phyloP scores from a whole-genome alignment of 2,329 filamentous ascomycete species.

The Coniosporium tulheliwenetii region DNA sequence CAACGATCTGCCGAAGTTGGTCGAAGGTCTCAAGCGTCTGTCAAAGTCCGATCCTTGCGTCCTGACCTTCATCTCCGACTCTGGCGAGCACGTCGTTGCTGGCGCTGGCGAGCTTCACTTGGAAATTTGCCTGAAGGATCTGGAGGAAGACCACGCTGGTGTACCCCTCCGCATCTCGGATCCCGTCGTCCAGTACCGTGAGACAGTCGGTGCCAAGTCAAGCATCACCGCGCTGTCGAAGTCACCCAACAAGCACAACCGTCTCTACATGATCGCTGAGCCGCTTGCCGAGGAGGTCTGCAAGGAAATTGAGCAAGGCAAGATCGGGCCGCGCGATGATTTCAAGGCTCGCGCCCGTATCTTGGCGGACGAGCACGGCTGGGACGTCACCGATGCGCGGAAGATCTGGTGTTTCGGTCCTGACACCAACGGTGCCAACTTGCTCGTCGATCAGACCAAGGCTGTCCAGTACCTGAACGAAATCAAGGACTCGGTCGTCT shows the following conservation, averaged over 20 bases:
- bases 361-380: slow-evolving; percentile 91
- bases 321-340: slow-evolving; percentile 90
- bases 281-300: slow-evolving; percentile 86
- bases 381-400: slow-evolving; percentile 98
- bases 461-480: slow-evolving; percentile 99
- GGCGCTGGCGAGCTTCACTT: slow-evolving; percentile 99
- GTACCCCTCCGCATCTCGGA: slow-evolving; percentile 96
- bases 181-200: slow-evolving; percentile 96
- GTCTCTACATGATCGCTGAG: slow-evolving; percentile 89
- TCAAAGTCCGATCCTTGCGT: slow-evolving; percentile 99
- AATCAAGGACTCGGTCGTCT: slow-evolving; percentile 99
- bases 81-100: slow-evolving; percentile 97
- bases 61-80: slow-evolving; percentile 73
- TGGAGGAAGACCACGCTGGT: slow-evolving; percentile 98
- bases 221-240: slow-evolving; percentile 97
- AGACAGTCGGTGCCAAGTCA: slow-evolving; percentile 73
- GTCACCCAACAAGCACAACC: slow-evolving; percentile 99
- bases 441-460: slow-evolving; percentile 99
- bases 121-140: slow-evolving; percentile 99
- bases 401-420: slow-evolving; percentile 99
- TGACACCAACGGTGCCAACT: slow-evolving; percentile 93
- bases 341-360: slow-evolving; percentile 96
- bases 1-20: slow-evolving; percentile 97
- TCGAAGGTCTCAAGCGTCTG: slow-evolving; percentile 99
- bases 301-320: slow-evolving; percentile 78